These are phyloP conservation scores for Phoenix roebelenii DNA, from an alignment of 176 grass and related monocot genomes.

Conservation along the genomic window DNA sequence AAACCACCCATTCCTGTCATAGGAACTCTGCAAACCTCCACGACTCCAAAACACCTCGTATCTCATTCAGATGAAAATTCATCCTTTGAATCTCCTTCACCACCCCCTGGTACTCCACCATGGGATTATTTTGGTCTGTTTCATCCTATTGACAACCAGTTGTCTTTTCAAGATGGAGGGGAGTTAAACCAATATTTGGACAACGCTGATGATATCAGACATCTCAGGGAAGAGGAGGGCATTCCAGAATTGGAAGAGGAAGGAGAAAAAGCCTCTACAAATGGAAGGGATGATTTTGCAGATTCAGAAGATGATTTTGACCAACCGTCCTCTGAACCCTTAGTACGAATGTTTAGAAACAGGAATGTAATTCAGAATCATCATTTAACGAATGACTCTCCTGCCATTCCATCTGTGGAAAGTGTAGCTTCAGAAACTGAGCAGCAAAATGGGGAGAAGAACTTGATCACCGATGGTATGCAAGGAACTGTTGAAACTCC, in stretches of 20 bases:
- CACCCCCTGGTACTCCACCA: conserved; percentile 29
- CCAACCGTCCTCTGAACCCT: conserved; percentile 55
- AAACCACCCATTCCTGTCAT: conserved; percentile 51
- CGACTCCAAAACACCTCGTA: conserved; percentile 20
- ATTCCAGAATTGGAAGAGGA: conserved; percentile 93
- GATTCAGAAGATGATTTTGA: conserved; percentile 92
- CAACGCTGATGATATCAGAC: conserved; percentile 63
- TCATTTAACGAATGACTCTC: conserved; percentile 22
- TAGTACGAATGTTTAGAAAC: conserved; percentile 78
- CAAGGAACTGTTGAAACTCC: conserved; percentile 51
- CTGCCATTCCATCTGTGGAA: conserved; percentile 28
- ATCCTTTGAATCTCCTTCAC: conserved; percentile 54
- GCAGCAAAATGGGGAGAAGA: conserved; percentile 25
- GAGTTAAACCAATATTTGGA: conserved; percentile 48
- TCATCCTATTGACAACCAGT: conserved; percentile 55
- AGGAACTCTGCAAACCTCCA: conserved; percentile 49
- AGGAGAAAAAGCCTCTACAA: conserved; percentile 36
- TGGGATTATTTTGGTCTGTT: conserved; percentile 99
- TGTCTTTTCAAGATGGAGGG: conserved; percentile 55
- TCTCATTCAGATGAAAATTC: conserved; percentile 54
- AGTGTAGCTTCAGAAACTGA: conserved; percentile 24
- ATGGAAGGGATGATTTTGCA: conserved; percentile 54
- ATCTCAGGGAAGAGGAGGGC: conserved; percentile 79
- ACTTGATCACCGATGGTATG: conserved; percentile 34
- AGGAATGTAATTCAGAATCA: conserved; percentile 42